Percentiles rank a stretch among this genome's conserved stretches.
Evolutionary conservation across 768 basidiomycete genomes (phyloP).

Genomic region (Phylloporus sp.): DNA sequence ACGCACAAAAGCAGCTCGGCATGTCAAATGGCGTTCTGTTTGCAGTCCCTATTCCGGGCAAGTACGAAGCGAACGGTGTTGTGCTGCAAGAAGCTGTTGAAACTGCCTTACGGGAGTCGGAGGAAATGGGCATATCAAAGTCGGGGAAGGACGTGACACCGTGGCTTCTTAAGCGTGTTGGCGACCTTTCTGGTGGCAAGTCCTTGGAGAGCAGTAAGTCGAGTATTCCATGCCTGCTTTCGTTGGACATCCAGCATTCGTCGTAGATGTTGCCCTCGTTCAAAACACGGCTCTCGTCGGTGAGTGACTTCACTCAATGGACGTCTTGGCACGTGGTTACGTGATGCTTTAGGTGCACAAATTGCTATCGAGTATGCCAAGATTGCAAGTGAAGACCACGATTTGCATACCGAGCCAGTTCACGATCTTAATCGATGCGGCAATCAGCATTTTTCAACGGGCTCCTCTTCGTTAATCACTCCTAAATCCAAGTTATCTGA

Average conservation of each 20-base stretch:
- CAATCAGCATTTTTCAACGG: slow-evolving; percentile 10
- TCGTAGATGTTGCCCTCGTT: slow-evolving; percentile 77
- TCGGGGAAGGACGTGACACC: slow-evolving; percentile 91
- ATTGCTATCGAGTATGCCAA: slow-evolving; percentile 75
- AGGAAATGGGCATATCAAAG: slow-evolving; percentile 70
- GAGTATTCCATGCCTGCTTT: background rate
- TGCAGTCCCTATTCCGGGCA: slow-evolving; percentile 83
- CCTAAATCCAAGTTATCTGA: background rate
- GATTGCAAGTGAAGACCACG: slow-evolving; percentile 30
- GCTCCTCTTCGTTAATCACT: background rate
- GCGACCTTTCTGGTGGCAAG: slow-evolving; percentile 70
- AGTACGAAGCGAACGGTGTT: slow-evolving; percentile 62
- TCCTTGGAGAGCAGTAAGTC: slow-evolving; percentile 68
- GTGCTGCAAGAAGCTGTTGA: slow-evolving; percentile 74
- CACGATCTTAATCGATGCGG: background rate
- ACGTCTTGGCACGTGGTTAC: background rate
- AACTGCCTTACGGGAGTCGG: slow-evolving; percentile 79
- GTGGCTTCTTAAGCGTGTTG: slow-evolving; percentile 83
- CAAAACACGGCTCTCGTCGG: slow-evolving; percentile 85
- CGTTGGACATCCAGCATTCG: background rate
- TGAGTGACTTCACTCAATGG: slow-evolving; percentile 29
- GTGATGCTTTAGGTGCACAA: slow-evolving; percentile 51
- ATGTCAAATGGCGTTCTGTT: slow-evolving; percentile 76
- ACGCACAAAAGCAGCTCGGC: slow-evolving; percentile 62
- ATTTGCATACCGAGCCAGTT: background rate